Evolutionary conservation across 2,329 filamentous ascomycete genomes (phyloP), one percentile per base, ranked within the genome.

Genomic region (Didymella sp.): DNA sequence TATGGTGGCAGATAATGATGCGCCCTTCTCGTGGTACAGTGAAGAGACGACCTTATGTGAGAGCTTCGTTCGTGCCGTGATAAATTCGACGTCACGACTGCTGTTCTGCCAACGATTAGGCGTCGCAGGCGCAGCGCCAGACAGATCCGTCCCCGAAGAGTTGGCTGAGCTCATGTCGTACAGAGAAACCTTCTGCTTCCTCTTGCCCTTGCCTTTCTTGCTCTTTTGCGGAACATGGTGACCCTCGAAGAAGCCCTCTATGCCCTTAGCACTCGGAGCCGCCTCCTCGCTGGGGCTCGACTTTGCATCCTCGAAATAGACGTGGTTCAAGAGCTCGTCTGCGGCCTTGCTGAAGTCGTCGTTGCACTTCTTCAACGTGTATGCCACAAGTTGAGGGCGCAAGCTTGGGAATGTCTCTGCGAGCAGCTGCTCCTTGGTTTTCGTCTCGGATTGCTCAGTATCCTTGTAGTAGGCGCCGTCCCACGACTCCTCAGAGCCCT

Each of bases 271-370:
- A 5, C 79, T 68, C 4, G 64, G 53, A 17, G 78, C 74, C 4
- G 28, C 40, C 30, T 75, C 77, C 43, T 76, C 73, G 2, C 73
- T 77, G 3, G 81, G 77, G 33, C 76, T 77, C 15, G 84, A 80
- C 51, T 85, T 80, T 0, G 84, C 84, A 54, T 92, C 86, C 56
- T 91, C 86, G 4, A 97, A 87, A 69, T 89, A 92, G 19, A 90
- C 86, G 13, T 91, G 82, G 63, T 90, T 96, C 28, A 97, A 82
- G 12, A 98, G 79, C 56, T 92, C 87, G 66, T 96, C 92, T 60
- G 96, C 87, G 1, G 91, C 86, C 13, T 82, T 81, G 56, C 87
- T 85, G 35, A 90, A 84, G 62, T 91, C 85, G 0, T 88, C 85
- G 11, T 84, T 81, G 27, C 82, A 85, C 68, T 91, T 90, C 62